Percentiles rank a stretch among this genome's conserved stretches.
Evolutionary conservation across 345 rosid species (phyloP).

Genomic region (Melaleuca alternifolia): DNA sequence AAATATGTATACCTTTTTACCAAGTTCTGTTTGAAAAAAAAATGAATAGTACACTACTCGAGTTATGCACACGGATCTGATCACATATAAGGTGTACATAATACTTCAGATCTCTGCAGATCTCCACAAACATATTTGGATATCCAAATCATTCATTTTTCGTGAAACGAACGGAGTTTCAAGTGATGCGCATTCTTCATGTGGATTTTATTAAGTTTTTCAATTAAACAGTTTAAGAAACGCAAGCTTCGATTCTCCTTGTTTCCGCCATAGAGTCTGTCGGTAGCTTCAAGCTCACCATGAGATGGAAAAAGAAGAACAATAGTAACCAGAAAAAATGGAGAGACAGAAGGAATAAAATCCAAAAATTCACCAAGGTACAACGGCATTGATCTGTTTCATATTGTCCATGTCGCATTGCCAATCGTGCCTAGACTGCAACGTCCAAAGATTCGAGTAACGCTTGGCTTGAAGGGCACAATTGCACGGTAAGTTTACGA

Average conservation of each 20-base stretch:
- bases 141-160: no score
- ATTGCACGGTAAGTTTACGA: not conserved
- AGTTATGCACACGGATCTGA: not conserved
- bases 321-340: not conserved
- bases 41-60: not conserved
- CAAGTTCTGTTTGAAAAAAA: not conserved
- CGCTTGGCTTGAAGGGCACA: not conserved
- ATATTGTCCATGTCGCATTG: not conserved
- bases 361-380: accelerated
- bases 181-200: no score
- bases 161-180: no score
- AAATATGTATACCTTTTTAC: not conserved
- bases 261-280: not conserved
- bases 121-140: no score
- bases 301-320: not conserved
- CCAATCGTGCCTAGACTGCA: accelerated
- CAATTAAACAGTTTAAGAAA: no score
- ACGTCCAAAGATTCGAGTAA: not conserved
- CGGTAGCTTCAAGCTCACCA: not conserved
- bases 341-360: not conserved
- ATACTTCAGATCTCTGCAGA: not conserved
- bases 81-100: not conserved
- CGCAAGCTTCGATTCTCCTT: no score
- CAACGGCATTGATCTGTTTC: accelerated
- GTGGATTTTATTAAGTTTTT: no score